phyloP scores from a whole-genome alignment of 495 filamentous ascomycete species.

The Xylaria cubensis region DNA sequence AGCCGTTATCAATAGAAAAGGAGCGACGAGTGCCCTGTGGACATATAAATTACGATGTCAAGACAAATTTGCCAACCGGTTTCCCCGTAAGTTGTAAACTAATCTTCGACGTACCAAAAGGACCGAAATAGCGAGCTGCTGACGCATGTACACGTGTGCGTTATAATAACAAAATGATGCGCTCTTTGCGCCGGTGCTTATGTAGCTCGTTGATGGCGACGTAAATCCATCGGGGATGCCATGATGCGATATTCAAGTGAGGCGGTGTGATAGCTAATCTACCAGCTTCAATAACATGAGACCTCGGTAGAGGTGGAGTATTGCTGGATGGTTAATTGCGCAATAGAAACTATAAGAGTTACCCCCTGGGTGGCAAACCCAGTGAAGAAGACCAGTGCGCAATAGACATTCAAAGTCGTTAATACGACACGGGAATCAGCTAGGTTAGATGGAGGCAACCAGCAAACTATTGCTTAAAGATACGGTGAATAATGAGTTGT shows the following conservation, averaged over 20 bases:
- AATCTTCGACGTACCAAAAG: background rate
- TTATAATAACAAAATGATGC: slow-evolving; percentile 2
- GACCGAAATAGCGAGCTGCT: background rate
- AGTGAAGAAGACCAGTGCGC: background rate
- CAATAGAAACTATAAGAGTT: slow-evolving; percentile 1
- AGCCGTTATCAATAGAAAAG: background rate
- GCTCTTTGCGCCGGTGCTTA: background rate
- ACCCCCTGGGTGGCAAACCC: background rate
- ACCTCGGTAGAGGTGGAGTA: background rate
- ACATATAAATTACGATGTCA: background rate
- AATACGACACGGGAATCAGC: background rate
- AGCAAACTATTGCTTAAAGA: background rate
- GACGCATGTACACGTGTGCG: background rate
- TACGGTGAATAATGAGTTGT: background rate
- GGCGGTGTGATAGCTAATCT: slow-evolving; percentile 15
- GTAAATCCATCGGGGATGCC: background rate
- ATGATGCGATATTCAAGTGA: background rate
- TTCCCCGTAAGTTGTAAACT: background rate
- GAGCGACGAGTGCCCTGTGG: background rate
- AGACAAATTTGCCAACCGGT: background rate
- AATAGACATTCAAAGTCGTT: background rate
- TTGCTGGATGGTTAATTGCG: background rate
- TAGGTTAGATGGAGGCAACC: background rate
- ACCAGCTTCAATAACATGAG: background rate
- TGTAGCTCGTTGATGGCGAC: slow-evolving; percentile 1